These are phyloP conservation scores for Suhomyces terraborum DNA, from an alignment of 1,139 yeast genomes.

Conservation along the genomic window DNA sequence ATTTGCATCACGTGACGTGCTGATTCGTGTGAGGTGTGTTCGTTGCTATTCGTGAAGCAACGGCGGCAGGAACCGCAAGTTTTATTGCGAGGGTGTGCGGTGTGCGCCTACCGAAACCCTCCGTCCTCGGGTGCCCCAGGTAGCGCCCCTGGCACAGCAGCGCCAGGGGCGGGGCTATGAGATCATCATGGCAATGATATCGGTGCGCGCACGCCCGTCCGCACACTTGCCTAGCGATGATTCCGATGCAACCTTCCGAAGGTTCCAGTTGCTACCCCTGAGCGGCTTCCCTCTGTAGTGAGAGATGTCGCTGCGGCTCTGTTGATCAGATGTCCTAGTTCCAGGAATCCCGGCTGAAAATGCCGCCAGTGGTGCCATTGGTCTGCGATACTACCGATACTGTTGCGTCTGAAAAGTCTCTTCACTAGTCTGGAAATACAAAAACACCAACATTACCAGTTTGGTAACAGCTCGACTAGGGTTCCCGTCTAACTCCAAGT, in stretches of 20 bases:
- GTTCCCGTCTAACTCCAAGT: not conserved
- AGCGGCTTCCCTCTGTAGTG: not conserved
- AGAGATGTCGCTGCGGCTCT: not conserved
- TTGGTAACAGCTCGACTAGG: not conserved
- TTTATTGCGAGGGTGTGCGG: no score
- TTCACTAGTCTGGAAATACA: not conserved
- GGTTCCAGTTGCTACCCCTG: slow-evolving; percentile 4
- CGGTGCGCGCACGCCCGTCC: slow-evolving; percentile 2
- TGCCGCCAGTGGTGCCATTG: not conserved
- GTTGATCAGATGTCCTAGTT: not conserved
- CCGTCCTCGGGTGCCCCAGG: no score
- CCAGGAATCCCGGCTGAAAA: not conserved
- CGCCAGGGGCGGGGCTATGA: not conserved
- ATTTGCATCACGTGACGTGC: not conserved
- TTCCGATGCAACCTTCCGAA: slow-evolving; percentile 1
- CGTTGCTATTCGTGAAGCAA: no score
- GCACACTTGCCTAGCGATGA: not conserved
- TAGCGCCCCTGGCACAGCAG: no score
- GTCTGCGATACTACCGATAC: not conserved
- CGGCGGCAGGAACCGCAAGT: no score
- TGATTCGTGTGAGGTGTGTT: no score
- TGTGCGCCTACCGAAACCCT: no score
- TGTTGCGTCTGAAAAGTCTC: not conserved
- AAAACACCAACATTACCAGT: not conserved
- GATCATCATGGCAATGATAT: slow-evolving; percentile 1